Evolutionary conservation across 345 rosid genomes (phyloP).

Genomic region (Anastatica hierochuntica): DNA sequence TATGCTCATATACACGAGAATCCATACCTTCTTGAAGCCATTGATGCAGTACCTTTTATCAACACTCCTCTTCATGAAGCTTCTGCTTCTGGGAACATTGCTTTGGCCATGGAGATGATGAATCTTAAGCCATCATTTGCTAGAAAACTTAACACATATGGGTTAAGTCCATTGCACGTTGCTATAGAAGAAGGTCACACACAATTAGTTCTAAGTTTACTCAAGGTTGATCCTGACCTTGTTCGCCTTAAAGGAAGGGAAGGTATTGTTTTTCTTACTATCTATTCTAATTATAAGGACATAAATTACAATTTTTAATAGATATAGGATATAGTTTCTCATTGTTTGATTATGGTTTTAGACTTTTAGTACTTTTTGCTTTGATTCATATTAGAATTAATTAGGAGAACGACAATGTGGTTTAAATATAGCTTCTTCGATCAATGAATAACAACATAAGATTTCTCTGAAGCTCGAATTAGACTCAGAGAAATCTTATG

Average conservation of each 20-base stretch:
- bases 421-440: no score
- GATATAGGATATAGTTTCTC: no score
- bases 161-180: constrained; percentile 28
- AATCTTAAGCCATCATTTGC: constrained; percentile 31
- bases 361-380: no score
- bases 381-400: no score
- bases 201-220: background rate
- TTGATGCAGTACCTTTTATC: constrained; percentile 17
- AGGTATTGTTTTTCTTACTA: background rate
- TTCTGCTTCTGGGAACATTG: constrained; percentile 19
- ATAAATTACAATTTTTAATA: no score
- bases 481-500: no score
- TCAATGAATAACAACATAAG: no score
- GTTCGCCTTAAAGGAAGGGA: constrained; percentile 17
- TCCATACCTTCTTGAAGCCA: constrained; percentile 11
- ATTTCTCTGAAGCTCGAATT: no score
- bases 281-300: no score
- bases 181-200: constrained; percentile 20
- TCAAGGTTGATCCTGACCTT: constrained; percentile 13
- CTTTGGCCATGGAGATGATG: constrained; percentile 27
- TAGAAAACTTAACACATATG: constrained; percentile 25
- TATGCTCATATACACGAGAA: constrained; percentile 12
- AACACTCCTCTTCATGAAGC: constrained; percentile 33
- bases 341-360: no score
- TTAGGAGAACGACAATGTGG: no score